Percentiles rank a stretch among this genome's conserved stretches.
These are phyloP conservation scores for Dryadomyces sulphureus DNA, from an alignment of 2,329 filamentous ascomycete genomes.

Conservation along the genomic window DNA sequence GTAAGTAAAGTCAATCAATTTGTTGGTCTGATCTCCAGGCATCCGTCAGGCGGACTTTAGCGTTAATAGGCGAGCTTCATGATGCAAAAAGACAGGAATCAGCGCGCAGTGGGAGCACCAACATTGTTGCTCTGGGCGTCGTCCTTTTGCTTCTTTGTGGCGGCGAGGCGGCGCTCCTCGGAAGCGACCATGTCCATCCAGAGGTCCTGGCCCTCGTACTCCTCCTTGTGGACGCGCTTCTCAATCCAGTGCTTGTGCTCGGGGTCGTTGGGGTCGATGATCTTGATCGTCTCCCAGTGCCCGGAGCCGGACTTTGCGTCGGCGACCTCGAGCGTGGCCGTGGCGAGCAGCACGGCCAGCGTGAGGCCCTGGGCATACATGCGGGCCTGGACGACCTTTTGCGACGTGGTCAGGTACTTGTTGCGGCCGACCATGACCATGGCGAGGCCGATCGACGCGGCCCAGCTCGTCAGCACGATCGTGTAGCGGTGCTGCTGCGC, in stretches of 20 bases:
- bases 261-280: constrained; percentile 68
- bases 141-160: constrained; percentile 20
- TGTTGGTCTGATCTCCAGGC: no score
- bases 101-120: constrained; percentile 6
- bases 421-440: constrained; percentile 66
- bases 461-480: constrained; percentile 71
- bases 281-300: constrained; percentile 72
- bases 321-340: constrained; percentile 63
- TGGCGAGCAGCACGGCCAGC: constrained; percentile 67
- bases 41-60: not conserved
- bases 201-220: constrained; percentile 77
- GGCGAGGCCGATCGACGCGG: constrained; percentile 62
- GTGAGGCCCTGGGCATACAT: constrained; percentile 88
- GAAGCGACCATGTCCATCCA: constrained; percentile 87
- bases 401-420: constrained; percentile 55
- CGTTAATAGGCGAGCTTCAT: not conserved
- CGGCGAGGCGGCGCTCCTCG: constrained; percentile 48
- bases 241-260: constrained; percentile 72
- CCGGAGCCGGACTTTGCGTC: constrained; percentile 66
- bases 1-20: no score
- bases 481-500: constrained; percentile 70
- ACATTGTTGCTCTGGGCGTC: constrained; percentile 9
- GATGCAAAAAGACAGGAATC: not conserved
- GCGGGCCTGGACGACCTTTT: constrained; percentile 90
- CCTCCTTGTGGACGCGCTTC: constrained; percentile 76